Base-by-base conservation (phyloP, 2,329 filamentous ascomycete species). In the Botrytis paeoniae region DNA sequence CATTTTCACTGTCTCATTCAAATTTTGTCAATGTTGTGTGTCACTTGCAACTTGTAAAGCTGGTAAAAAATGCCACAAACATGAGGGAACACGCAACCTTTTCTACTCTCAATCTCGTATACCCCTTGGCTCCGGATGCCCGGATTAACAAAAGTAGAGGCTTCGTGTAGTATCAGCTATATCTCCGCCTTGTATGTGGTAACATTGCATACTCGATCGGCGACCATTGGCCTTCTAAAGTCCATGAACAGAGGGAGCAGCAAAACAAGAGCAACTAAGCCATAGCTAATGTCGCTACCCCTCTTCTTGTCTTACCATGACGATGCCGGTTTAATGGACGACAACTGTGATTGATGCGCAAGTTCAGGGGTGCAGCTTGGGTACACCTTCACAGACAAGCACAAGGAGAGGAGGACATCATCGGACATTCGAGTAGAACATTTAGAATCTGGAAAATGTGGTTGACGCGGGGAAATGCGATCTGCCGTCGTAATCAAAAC, bases 1-100 rank as follows among this genome's bases (percentile, higher is more conserved):
- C 78, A 80, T 80, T 5, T 45, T 73, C n/a, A 12, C 10, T 48
- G 4, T 37, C 12, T 48, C 20, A 35, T 35, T 41, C 5, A 29
- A 45, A 32, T 25, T 25, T 4, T 59, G 6, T 18, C 41, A 29
- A 37, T 60, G 14, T 61, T 32, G 48, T 22, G 9, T 25, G 14
- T 22, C 22, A 41, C 37, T 43, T 54, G 29, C 22, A 59, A 39
- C 16, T 66, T 29, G 12, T 14, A 14, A 57, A 35, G 54, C 3
- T 37, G 10, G 4, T 45, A 16, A 41, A 25, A 18, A 35, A 18
- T 60, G 5, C 25, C 9, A 48, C 25, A 59, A 43, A 41, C 22
- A 43, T 9, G 32, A 66, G 20, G 7, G 14, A 45, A 32, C 3
- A 64, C 9, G 25, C 37, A n/a, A 6, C 8, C 20, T 57, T 32